Base-by-base conservation (phyloP, 345 rosid species). In the Melaleuca quinquenervia region DNA sequence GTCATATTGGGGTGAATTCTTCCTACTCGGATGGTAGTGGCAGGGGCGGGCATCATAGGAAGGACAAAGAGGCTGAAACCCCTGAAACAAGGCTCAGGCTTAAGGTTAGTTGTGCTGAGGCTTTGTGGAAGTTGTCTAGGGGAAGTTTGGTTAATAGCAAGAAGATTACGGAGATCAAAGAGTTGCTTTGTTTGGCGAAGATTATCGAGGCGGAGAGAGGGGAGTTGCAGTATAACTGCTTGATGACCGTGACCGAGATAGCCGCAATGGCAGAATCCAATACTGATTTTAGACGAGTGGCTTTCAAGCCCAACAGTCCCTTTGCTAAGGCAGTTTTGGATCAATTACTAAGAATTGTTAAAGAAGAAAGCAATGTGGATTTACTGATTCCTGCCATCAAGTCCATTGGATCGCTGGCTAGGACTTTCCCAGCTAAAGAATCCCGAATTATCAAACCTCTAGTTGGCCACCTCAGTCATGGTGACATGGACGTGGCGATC, bases 241-340 rank as follows among this genome's bases (percentile, higher is more conserved):
- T 92, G 88, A 90, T 92, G 94, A 90, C 91, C 0, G 85, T 94
- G 82, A 89, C 83, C 89, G 95, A 93, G 90, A 89, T 94, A 48
- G 92, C 94, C 0, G 83, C 53, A 3, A 91, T 89, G 50, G 96
- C 95, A 3, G 96, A 93, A 84, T 74, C 32, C 15, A 87, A 92
- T 88, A 49, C 91, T 58, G 96, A 94, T 50, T 91, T 93, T 64
- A 86, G 96, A 78, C 92, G 92, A 21, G 90, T 91, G 10, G 91
- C 93, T 82, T 94, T 94, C 84, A 93, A 90, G 91, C 89, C 93
- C 22, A 94, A 91, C 90, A 90, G 86, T n/a, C 95, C 93, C 2
- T 92, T 94, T 60, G 96, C 95, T 50, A 94, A 90, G 89, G 94
- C 93, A 2, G 88, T 94, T 82, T 32, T 94, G 83, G 92, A 92